phyloP scores from a whole-genome alignment of 768 basidiomycete species.

The Russula earlei region DNA sequence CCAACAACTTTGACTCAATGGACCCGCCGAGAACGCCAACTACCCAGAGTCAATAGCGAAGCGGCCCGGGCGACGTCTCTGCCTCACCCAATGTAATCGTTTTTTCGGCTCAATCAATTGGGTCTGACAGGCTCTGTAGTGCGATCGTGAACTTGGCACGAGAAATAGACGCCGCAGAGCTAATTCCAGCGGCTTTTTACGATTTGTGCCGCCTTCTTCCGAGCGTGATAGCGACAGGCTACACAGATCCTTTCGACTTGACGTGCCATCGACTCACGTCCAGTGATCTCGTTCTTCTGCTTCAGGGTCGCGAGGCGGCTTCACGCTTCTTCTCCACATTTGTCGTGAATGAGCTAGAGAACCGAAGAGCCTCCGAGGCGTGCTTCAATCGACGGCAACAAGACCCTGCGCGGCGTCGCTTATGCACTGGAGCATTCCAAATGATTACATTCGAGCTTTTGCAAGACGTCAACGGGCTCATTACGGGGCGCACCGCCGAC shows the following conservation, averaged over 20 bases:
- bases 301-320: slow-evolving; percentile 63
- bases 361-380: slow-evolving; percentile 39
- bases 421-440: slow-evolving; percentile 18
- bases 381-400: slow-evolving; percentile 13
- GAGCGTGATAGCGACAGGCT: slow-evolving; percentile 49
- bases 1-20: slow-evolving; percentile 53
- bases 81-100: slow-evolving; percentile 61
- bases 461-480: slow-evolving; percentile 17
- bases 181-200: slow-evolving; percentile 71
- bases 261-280: slow-evolving; percentile 36
- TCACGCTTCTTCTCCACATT: slow-evolving; percentile 72
- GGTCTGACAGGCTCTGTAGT: slow-evolving; percentile 27
- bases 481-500: slow-evolving; percentile 17
- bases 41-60: slow-evolving; percentile 38
- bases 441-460: slow-evolving; percentile 17
- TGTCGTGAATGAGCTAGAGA: slow-evolving; percentile 65
- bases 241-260: slow-evolving; percentile 30
- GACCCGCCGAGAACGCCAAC: slow-evolving; percentile 57
- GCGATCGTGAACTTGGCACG: slow-evolving; percentile 59
- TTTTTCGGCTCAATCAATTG: neutral
- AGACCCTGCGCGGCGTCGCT: slow-evolving; percentile 2
- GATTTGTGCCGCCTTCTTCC: slow-evolving; percentile 64
- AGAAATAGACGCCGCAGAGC: slow-evolving; percentile 42
- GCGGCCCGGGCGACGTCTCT: slow-evolving; percentile 47
- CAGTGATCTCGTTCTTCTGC: slow-evolving; percentile 47